Percentiles rank a stretch among this genome's conserved stretches.
Conservation (phyloP, 2,329 filamentous ascomycete species). For the Huntiella savannae region DNA sequence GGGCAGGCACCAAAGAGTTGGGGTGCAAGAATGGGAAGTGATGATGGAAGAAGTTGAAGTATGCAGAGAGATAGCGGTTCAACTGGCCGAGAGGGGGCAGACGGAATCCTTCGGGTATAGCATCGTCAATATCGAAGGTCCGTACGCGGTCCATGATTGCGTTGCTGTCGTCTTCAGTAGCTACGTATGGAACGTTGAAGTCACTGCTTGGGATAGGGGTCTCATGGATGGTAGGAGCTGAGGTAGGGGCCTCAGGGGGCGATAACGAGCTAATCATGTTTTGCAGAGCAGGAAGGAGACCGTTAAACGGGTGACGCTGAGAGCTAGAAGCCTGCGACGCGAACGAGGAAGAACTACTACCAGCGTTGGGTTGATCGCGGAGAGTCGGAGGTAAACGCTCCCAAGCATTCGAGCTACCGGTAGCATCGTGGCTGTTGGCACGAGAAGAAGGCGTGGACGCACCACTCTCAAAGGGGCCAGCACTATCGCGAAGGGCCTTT, state of each 20-base stretch:
- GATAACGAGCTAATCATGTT: slow-evolving; percentile 59
- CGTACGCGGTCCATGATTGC: slow-evolving; percentile 75
- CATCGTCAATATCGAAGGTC: slow-evolving; percentile 58
- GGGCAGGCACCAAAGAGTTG: slow-evolving; percentile 66
- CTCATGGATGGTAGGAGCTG: slow-evolving; percentile 13
- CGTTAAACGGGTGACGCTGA: slow-evolving; percentile 41
- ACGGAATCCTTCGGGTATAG: slow-evolving; percentile 75
- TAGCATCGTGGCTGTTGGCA: slow-evolving; percentile 46
- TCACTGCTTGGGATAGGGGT: slow-evolving; percentile 13
- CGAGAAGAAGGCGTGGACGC: slow-evolving; percentile 50
- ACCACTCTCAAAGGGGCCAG: slow-evolving; percentile 35
- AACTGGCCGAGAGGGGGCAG: slow-evolving; percentile 62
- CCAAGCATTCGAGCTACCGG: slow-evolving; percentile 57
- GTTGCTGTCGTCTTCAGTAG: slow-evolving; percentile 68
- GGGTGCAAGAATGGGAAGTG: slow-evolving; percentile 92
- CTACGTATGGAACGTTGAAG: slow-evolving; percentile 59
- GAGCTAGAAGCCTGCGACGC: slow-evolving; percentile 45
- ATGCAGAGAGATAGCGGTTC: slow-evolving; percentile 85
- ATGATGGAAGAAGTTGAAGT: slow-evolving; percentile 94
- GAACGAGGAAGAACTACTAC: slow-evolving; percentile 45
- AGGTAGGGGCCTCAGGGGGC: slow-evolving; percentile 32
- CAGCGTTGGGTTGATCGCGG: slow-evolving; percentile 49
- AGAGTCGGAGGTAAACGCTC: slow-evolving; percentile 63
- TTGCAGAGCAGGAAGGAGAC: slow-evolving; percentile 45
- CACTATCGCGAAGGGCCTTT: slow-evolving; percentile 51